Conservation (phyloP, 2,329 filamentous ascomycete genomes). For the Alternaria panax region DNA sequence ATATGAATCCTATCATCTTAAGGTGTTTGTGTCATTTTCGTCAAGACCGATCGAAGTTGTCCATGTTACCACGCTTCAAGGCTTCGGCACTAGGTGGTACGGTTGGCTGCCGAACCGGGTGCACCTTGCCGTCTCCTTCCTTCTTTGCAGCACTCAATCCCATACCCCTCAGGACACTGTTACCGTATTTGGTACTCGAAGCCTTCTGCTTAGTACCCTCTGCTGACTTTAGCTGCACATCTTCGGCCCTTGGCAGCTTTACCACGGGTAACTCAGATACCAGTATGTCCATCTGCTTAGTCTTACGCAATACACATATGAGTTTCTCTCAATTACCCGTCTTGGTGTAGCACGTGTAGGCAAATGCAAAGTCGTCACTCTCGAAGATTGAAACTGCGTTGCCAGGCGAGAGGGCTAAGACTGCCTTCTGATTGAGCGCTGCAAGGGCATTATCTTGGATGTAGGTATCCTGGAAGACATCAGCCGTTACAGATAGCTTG, state of each 20-base stretch:
- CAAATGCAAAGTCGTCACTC: not conserved
- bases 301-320: not conserved
- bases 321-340: not conserved
- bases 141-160: not conserved
- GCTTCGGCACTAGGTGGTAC: constrained; percentile 4
- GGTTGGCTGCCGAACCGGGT: constrained; percentile 7
- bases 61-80: not conserved
- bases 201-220: not conserved
- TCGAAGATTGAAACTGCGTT: not conserved
- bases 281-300: not conserved
- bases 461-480: not conserved
- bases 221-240: not conserved
- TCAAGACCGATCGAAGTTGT: constrained; percentile 2
- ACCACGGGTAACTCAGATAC: no score
- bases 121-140: not conserved
- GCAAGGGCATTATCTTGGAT: not conserved
- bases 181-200: not conserved
- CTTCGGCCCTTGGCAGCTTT: not conserved
- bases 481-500: constrained; percentile 4
- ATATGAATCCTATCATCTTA: not conserved
- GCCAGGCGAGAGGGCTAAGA: not conserved
- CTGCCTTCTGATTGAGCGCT: not conserved
- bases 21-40: not conserved
- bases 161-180: not conserved
- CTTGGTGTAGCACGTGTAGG: not conserved